Base-by-base conservation (phyloP, 2,329 filamentous ascomycete species). In the Aureobasidium zeae region DNA sequence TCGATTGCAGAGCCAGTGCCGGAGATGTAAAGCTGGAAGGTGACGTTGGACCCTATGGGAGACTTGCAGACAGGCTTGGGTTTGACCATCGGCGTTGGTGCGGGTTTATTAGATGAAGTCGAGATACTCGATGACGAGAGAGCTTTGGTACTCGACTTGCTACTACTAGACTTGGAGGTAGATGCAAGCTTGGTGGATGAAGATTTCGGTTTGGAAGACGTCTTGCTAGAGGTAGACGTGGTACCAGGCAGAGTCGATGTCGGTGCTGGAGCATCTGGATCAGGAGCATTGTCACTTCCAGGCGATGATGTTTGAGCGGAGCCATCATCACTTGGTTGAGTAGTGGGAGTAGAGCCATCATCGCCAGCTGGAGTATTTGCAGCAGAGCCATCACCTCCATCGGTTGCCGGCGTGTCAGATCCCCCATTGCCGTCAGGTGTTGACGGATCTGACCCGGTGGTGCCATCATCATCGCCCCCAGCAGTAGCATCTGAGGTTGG, bases 21-120 rank as follows among this genome's bases (percentile, higher is more conserved):
- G 7, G 11, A 35, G 12, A 36, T 36, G n/a, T 45, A 37, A 2
- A 37, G 24, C 15, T 45, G 35, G 25, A 45, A 45, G 4, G 22
- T 24, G 10, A 22, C 33, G 16, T 35, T 36, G 5, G 32, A 12
- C 4, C 16, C 20, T 6, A 45, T n/a, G 6, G 42, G 33, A 15
- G 33, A 35, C 2, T 17, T 37, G n/a, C 35, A 38, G 25, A 21
- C n/a, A 6, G 22, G 22, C 22, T 13, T 38, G 16, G 25, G 25
- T n/a, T 38, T 38, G 16, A n/a, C 11, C 5, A 38, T n/a, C n/a
- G n/a, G n/a, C n/a, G n/a, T n/a, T n/a, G n/a, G n/a, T n/a, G n/a
- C 16, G 13, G 35, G 5, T 5, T 9, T n/a, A 8, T 11, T 6
- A 13, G 25, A 20, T 21, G 35, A 21, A 8, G 20, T 28, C 21